Evolutionary conservation across 2,329 filamentous ascomycete species (phyloP).

Genomic region (Proliferodiscus dingleyae): DNA sequence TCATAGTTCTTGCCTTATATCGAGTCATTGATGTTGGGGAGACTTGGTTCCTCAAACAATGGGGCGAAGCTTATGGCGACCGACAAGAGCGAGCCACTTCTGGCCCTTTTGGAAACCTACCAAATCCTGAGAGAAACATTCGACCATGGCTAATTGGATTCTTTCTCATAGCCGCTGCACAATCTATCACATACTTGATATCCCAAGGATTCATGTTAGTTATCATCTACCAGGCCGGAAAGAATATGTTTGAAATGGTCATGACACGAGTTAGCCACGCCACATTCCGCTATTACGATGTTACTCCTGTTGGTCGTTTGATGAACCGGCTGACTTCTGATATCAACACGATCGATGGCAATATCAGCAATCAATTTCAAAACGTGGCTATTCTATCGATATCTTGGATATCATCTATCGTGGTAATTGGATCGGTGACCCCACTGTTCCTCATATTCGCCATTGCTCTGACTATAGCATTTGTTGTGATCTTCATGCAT

Average conservation of each 20-base stretch:
- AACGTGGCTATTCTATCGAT: constrained; percentile 65
- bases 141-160: constrained; percentile 71
- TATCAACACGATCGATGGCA: constrained; percentile 82
- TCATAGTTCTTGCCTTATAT: constrained; percentile 58
- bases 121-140: constrained; percentile 62
- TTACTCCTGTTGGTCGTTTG: constrained; percentile 79
- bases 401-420: constrained; percentile 65
- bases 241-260: constrained; percentile 67
- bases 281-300: constrained; percentile 86
- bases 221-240: constrained; percentile 77
- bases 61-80: constrained; percentile 69
- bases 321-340: constrained; percentile 93
- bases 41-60: constrained; percentile 79
- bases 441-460: constrained; percentile 73
- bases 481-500: constrained; percentile 67
- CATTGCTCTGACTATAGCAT: constrained; percentile 58
- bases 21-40: constrained; percentile 61
- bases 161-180: constrained; percentile 56
- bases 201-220: constrained; percentile 65
- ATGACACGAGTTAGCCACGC: constrained; percentile 71
- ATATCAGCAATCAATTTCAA: constrained; percentile 72
- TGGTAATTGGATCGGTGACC: constrained; percentile 75
- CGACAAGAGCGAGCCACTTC: constrained; percentile 22
- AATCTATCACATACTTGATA: constrained; percentile 54
- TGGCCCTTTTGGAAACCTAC: constrained; percentile 48